These are phyloP conservation scores for Claviceps sp. DNA, from an alignment of 2,329 filamentous ascomycete genomes.

Conservation along the genomic window DNA sequence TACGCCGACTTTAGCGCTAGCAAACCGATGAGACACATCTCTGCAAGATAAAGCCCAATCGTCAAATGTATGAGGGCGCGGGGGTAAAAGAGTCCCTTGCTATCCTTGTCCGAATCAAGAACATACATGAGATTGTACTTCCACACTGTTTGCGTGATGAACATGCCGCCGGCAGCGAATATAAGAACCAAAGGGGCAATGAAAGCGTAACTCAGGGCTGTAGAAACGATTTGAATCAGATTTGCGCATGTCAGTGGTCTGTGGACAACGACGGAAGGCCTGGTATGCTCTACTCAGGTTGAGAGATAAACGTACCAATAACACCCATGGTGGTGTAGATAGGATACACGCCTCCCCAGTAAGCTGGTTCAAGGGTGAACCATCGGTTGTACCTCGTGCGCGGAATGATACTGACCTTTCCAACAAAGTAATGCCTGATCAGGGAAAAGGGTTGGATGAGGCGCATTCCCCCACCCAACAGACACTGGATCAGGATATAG, in stretches of 20 bases:
- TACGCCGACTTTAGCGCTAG: constrained; percentile 57
- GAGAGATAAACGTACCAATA: constrained; percentile 45
- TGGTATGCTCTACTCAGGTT: neutral
- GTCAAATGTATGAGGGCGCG: constrained; percentile 79
- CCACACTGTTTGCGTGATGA: constrained; percentile 75
- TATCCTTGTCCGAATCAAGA: constrained; percentile 69
- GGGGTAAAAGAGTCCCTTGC: constrained; percentile 76
- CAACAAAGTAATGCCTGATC: constrained; percentile 40
- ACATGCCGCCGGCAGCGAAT: constrained; percentile 68
- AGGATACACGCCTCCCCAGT: constrained; percentile 75
- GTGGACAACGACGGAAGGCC: neutral
- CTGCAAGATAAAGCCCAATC: constrained; percentile 69
- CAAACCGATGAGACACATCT: constrained; percentile 73
- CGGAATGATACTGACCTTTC: constrained; percentile 63
- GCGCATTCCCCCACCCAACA: constrained; percentile 62
- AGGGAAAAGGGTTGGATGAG: constrained; percentile 62
- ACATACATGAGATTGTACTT: constrained; percentile 87
- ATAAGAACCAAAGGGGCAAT: constrained; percentile 77
- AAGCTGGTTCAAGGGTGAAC: constrained; percentile 57
- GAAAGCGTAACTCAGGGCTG: constrained; percentile 71
- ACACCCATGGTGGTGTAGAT: constrained; percentile 70
- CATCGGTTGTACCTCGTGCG: constrained; percentile 69
- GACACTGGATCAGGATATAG: constrained; percentile 86
- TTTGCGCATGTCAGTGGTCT: neutral
- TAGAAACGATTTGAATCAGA: neutral